Evolutionary conservation across 225 moss, liverwort and hornwort genomes (phyloP).

Genomic region (Sphagnum tenellum): DNA sequence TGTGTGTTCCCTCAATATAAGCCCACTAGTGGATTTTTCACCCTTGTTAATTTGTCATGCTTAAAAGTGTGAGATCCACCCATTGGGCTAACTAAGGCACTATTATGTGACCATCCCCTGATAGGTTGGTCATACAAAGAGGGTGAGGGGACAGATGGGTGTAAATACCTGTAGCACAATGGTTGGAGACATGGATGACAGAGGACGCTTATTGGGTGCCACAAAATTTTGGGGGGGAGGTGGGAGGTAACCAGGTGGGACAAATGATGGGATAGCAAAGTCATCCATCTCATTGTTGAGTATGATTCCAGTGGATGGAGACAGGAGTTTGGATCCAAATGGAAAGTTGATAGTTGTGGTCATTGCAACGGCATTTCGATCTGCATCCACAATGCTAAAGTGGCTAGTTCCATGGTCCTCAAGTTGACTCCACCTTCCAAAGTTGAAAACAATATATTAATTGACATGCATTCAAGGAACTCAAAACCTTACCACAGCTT

Average conservation of each 20-base stretch:
- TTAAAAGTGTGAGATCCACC: too few relatives aligned
- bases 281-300: constrained; percentile 89
- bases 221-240: constrained; percentile 64
- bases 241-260: constrained; percentile 22
- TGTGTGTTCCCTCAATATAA: too few relatives aligned
- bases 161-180: constrained; percentile 56
- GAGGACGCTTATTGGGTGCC: constrained; percentile 49
- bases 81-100: too few relatives aligned
- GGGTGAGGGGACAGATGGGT: not conserved
- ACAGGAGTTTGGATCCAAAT: constrained; percentile 61
- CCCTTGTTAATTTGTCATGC: too few relatives aligned
- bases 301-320: constrained; percentile 51
- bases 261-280: constrained; percentile 42
- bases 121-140: too few relatives aligned
- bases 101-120: too few relatives aligned
- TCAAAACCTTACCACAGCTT: too few relatives aligned
- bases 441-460: too few relatives aligned
- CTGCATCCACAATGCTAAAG: constrained; percentile 51
- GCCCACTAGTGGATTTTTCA: too few relatives aligned
- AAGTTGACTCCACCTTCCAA: constrained; percentile 41
- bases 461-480: too few relatives aligned
- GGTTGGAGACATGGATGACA: constrained; percentile 83
- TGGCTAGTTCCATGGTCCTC: constrained; percentile 81
- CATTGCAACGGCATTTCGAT: constrained; percentile 66
- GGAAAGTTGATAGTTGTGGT: constrained; percentile 54